Percentiles rank a stretch among this genome's conserved stretches.
Evolutionary conservation across 345 rosid genomes (phyloP).

Genomic region (Toxicodendron radicans): DNA sequence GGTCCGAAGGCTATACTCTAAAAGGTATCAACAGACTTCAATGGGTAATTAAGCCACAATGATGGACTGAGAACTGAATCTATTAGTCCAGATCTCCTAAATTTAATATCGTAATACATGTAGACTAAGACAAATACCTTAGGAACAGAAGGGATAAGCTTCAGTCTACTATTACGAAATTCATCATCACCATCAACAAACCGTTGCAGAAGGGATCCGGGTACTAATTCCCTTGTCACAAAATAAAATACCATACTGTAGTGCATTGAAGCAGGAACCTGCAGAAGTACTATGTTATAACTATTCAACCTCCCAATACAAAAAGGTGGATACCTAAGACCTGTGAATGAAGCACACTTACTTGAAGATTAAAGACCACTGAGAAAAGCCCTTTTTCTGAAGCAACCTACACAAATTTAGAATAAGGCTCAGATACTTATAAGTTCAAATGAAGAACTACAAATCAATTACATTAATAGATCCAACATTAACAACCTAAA

Average conservation of each 20-base stretch:
- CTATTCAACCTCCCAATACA: conserved; percentile 12
- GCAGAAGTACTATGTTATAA: conserved; percentile 15
- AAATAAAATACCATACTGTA: conserved; percentile 97
- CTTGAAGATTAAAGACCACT: conserved; percentile 70
- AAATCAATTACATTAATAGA: not conserved
- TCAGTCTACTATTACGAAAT: conserved; percentile 90
- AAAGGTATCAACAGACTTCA: not conserved
- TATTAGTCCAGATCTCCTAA: not conserved
- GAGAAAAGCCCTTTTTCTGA: conserved; percentile 74
- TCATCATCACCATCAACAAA: conserved; percentile 99
- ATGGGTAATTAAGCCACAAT: not conserved
- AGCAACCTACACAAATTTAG: conserved; percentile 52
- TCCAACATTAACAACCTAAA: not conserved
- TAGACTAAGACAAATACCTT: conserved; percentile 53
- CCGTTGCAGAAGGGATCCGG: conserved; percentile 87
- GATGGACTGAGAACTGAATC: not conserved
- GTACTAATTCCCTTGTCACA: conserved; percentile 59
- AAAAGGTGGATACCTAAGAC: conserved; percentile 3
- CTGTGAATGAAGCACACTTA: conserved; percentile 37
- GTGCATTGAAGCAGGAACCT: conserved; percentile 97
- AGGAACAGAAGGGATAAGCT: conserved; percentile 95
- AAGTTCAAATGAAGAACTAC: not conserved
- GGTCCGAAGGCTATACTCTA: not conserved
- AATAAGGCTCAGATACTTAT: not conserved
- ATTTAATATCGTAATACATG: not conserved